A percentile compares a stretch with the other conserved stretches of the same genome.
These are phyloP conservation scores for Pythium folliculosum DNA, from an alignment of 352 stramenopile species.

Conservation along the genomic window DNA sequence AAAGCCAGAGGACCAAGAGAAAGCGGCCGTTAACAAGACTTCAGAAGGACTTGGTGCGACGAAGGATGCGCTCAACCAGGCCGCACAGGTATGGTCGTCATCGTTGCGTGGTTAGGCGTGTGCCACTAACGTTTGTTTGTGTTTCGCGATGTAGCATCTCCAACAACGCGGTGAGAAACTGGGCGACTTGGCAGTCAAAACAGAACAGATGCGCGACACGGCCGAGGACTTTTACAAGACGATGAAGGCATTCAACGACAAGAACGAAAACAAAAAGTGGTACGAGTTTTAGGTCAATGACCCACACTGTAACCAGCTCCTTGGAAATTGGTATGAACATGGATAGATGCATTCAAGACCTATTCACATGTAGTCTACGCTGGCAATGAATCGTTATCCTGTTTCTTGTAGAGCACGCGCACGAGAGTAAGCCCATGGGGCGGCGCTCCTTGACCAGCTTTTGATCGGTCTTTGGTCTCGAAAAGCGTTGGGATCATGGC, in stretches of 20 bases:
- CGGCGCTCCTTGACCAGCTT: constrained; percentile 68
- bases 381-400: background rate
- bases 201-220: constrained; percentile 81
- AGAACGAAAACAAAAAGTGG: constrained; percentile 86
- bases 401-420: constrained; percentile 21
- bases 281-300: constrained; percentile 65
- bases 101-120: background rate
- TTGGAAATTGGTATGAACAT: background rate
- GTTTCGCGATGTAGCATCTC: constrained; percentile 48
- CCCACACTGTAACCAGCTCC: background rate
- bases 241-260: constrained; percentile 86
- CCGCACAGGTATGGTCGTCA: constrained; percentile 51
- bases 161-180: constrained; percentile 79
- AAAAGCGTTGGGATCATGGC: constrained; percentile 52
- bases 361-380: background rate
- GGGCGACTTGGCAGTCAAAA: constrained; percentile 73
- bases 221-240: constrained; percentile 84
- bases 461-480: constrained; percentile 46
- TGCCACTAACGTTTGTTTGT: constrained; percentile 9
- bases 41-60: constrained; percentile 42
- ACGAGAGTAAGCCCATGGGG: constrained; percentile 63
- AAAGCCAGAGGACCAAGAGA: constrained; percentile 14
- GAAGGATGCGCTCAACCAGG: constrained; percentile 67
- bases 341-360: background rate
- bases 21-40: constrained; percentile 21